A percentile compares a stretch with the other conserved stretches of the same genome.
phyloP scores from a whole-genome alignment of 495 filamentous ascomycete genomes.

The Poronia punctata region DNA sequence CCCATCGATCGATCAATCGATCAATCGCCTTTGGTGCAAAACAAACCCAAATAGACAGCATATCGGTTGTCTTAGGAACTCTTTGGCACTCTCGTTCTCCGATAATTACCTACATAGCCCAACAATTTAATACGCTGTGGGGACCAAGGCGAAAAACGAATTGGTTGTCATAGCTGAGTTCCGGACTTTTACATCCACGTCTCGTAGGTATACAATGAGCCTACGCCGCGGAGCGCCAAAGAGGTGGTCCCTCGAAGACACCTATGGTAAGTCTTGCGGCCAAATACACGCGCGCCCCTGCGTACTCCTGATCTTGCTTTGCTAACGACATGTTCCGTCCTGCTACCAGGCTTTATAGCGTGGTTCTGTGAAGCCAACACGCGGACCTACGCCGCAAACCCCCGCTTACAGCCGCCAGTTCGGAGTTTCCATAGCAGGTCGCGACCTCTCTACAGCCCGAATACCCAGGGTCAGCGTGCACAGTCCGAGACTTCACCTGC shows the following conservation, averaged over 20 bases:
- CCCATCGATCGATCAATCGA: too few species aligned
- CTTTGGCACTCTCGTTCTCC: too few species aligned
- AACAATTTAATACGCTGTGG: too few species aligned
- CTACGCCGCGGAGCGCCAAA: slow-evolving; percentile 16
- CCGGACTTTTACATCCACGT: too few species aligned
- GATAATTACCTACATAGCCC: too few species aligned
- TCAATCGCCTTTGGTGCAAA: too few species aligned
- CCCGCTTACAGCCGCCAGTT: slow-evolving; percentile 5
- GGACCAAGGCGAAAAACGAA: too few species aligned
- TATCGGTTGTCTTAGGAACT: too few species aligned
- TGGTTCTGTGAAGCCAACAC: slow-evolving; percentile 37
- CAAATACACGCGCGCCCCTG: not conserved
- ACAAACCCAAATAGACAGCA: too few species aligned
- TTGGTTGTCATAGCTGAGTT: too few species aligned
- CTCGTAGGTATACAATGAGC: slow-evolving; percentile 16
- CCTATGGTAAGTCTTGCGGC: slow-evolving; percentile 21
- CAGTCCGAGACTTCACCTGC: slow-evolving; percentile 7
- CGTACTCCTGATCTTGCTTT: not conserved
- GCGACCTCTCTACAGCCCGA: slow-evolving; percentile 8
- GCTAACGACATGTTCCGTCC: slow-evolving; percentile 7
- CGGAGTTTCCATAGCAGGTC: slow-evolving; percentile 4
- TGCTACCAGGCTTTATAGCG: slow-evolving; percentile 35
- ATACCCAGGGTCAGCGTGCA: slow-evolving; percentile 2
- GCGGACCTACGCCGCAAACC: slow-evolving; percentile 3
- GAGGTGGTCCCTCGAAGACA: slow-evolving; percentile 25